Base-by-base conservation (phyloP, 768 basidiomycete genomes). In the Infundibulicybe gibba region DNA sequence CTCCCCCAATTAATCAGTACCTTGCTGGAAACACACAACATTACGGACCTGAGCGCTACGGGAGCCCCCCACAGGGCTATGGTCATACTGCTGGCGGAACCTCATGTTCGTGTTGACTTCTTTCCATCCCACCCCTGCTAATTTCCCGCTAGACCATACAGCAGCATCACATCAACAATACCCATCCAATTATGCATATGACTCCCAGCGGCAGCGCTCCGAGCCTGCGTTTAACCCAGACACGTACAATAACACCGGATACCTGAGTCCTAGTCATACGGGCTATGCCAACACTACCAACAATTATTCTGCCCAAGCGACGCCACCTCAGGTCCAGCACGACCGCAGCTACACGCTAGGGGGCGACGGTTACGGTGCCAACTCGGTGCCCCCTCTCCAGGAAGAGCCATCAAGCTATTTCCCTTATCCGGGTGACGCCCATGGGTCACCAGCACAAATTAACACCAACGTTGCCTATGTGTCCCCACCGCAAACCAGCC, bases 311-410 rank as follows among this genome's bases (percentile, higher is more conserved):
- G 49, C 58, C 4, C 58, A 56, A 13, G 49, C 55, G 32, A 56
- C 56, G 16, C 58, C 54, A 21, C 58, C 50, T 19, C 58, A 57
- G 21, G 52, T 53, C 43, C 46, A 52, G 33, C 53, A 47, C 20
- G 74, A 80, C 30, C 76, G 73, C n/a, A 72, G 66, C 45, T 81
- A 86, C 60, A 74, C 79, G 6, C 69, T 78, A 25, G 77, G 79
- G 5, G 81, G 79, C 15, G 73, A 73, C 44, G 74, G 76, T 6
- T 86, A 87, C 47, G 80, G 75, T 3, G 56, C 57, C 20, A 78
- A 71, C 54, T 57, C 64, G 12, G 69, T 72, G 8, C 74, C 75
- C 3, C 64, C 72, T 2, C 53, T 73, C n/a, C 64, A 61, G 15
- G 49, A 49, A n/a, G 58, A 65, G 32, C 61, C 61, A 48, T 50